Percentiles rank a stretch among this genome's conserved stretches.
phyloP scores from a whole-genome alignment of 2,329 filamentous ascomycete species.

The Penicillium vulpinum region DNA sequence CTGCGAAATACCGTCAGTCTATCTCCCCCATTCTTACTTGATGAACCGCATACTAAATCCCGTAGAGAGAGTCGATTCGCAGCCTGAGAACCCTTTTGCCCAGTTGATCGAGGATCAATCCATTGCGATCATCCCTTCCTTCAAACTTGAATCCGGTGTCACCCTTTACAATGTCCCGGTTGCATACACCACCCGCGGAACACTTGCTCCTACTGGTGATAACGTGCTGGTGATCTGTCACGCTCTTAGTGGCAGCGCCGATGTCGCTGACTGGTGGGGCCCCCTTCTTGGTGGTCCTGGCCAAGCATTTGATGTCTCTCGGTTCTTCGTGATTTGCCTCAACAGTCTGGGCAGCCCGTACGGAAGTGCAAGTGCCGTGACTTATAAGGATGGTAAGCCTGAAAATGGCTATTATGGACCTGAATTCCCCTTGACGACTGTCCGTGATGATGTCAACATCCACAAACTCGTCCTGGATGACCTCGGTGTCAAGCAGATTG shows the following conservation, averaged over 20 bases:
- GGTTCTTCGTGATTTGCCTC: constrained; percentile 56
- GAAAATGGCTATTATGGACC: constrained; percentile 80
- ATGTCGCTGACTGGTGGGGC: constrained; percentile 59
- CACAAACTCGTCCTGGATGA: constrained; percentile 58
- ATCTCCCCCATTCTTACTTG: constrained; percentile 12
- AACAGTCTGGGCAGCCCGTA: constrained; percentile 59
- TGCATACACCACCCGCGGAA: constrained; percentile 64
- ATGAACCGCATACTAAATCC: constrained; percentile 54
- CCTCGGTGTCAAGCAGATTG: constrained; percentile 55
- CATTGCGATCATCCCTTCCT: constrained; percentile 81
- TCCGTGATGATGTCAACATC: constrained; percentile 86
- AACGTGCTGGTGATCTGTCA: constrained; percentile 65
- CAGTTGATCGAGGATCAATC: constrained; percentile 83
- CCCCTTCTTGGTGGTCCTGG: constrained; percentile 54
- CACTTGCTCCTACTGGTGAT: constrained; percentile 56
- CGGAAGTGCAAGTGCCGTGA: constrained; percentile 60
- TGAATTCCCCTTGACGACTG: constrained; percentile 93
- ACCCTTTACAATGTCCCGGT: constrained; percentile 72
- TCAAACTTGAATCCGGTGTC: constrained; percentile 90
- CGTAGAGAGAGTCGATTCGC: constrained; percentile 57
- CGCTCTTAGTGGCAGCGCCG: constrained; percentile 56
- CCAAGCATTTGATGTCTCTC: constrained; percentile 55
- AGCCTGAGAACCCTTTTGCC: constrained; percentile 91
- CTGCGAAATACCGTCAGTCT: constrained; percentile 42
- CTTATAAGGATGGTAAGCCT: constrained; percentile 77